Percentiles rank a stretch among this genome's conserved stretches.
Evolutionary conservation across 202 grass and related monocot species (phyloP).

Genomic region (Setaria viridis): DNA sequence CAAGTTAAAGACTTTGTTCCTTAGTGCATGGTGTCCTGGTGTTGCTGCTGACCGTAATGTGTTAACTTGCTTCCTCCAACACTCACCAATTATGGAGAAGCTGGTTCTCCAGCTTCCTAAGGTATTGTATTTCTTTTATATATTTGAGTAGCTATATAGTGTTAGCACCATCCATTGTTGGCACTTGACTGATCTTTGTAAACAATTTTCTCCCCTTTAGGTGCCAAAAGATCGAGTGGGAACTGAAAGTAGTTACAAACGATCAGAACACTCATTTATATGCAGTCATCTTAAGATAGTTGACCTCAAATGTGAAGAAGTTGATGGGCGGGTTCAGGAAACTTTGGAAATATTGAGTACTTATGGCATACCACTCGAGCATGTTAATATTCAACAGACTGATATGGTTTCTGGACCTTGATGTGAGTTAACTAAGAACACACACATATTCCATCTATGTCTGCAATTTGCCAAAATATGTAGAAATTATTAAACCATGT

Average conservation of each 20-base stretch:
- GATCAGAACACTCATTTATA: not conserved
- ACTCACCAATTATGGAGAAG: not conserved
- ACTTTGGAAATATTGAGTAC: not conserved
- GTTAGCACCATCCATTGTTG: not conserved
- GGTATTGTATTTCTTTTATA: not conserved
- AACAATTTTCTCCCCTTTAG: not conserved
- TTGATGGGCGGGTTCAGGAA: not conserved
- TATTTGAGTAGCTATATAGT: not conserved
- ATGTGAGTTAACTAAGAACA: conserved; percentile 1
- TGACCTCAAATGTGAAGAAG: conserved; percentile 28
- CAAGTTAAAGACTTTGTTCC: not conserved
- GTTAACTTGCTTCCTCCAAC: conserved; percentile 22
- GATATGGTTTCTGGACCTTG: not conserved
- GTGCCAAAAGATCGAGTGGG: not conserved
- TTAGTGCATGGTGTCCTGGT: not conserved
- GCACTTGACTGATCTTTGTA: not conserved
- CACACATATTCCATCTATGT: not conserved
- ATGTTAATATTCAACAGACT: not conserved
- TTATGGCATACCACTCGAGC: not conserved
- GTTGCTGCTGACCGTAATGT: not conserved
- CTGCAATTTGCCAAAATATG: not conserved
- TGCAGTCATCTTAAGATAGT: not conserved
- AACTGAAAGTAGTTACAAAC: conserved; percentile 1
- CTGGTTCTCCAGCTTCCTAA: conserved; percentile 23
- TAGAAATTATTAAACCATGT: not conserved